Percentiles rank a stretch among this genome's conserved stretches.
phyloP scores from a whole-genome alignment of 2,329 filamentous ascomycete species.

The Talaromyces sp. region DNA sequence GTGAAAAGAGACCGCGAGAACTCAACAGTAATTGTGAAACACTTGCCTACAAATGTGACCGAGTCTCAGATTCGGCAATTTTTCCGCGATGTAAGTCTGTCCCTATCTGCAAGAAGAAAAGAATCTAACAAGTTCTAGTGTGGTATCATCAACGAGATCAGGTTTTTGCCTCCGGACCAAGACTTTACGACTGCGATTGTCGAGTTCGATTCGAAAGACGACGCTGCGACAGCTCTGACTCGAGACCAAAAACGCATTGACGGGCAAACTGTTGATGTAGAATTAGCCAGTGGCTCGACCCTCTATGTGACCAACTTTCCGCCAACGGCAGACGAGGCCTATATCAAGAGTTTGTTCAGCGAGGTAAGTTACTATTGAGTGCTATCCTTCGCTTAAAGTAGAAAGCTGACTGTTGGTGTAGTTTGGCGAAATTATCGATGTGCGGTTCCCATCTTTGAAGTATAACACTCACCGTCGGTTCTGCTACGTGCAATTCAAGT shows the following conservation, averaged over 20 bases:
- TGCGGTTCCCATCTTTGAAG: slow-evolving; percentile 88
- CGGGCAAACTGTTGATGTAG: slow-evolving; percentile 66
- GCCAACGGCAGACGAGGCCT: slow-evolving; percentile 42
- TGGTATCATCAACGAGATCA: slow-evolving; percentile 74
- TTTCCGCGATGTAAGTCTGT: slow-evolving; percentile 62
- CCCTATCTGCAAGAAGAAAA: not conserved
- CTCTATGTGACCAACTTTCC: slow-evolving; percentile 91
- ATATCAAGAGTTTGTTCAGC: slow-evolving; percentile 52
- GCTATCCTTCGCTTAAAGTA: not conserved
- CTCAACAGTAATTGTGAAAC: slow-evolving; percentile 73
- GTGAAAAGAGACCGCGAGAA: slow-evolving; percentile 84
- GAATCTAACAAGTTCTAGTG: slow-evolving; percentile 42
- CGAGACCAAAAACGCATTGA: slow-evolving; percentile 75
- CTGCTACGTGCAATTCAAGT: slow-evolving; percentile 88
- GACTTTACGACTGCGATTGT: slow-evolving; percentile 66
- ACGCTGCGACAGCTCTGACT: slow-evolving; percentile 73
- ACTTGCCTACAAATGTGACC: slow-evolving; percentile 64
- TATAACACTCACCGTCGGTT: slow-evolving; percentile 84
- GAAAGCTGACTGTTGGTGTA: slow-evolving; percentile 16
- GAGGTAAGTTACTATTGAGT: slow-evolving; percentile 33
- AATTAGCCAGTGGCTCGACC: slow-evolving; percentile 69
- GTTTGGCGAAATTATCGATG: slow-evolving; percentile 75
- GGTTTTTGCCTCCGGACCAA: slow-evolving; percentile 57
- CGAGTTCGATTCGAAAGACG: slow-evolving; percentile 76
- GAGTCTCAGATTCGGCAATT: slow-evolving; percentile 76